These are phyloP conservation scores for Quambalaria eucalypti DNA, from an alignment of 1,284 basidiomycete genomes.

Conservation along the genomic window DNA sequence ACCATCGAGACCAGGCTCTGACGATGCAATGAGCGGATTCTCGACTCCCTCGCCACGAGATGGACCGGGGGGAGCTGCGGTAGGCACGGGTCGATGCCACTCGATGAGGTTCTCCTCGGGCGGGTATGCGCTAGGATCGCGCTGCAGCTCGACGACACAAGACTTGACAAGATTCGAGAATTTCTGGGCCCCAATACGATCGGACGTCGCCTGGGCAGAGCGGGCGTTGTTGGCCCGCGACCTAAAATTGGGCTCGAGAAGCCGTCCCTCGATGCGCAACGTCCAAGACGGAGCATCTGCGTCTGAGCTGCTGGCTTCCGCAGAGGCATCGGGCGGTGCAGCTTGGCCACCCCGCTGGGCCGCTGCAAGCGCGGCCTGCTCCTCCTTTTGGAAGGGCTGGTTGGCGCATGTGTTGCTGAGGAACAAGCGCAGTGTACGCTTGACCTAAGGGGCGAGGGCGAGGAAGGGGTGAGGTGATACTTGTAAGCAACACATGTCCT, in stretches of 20 bases:
- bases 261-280: conserved; percentile 74
- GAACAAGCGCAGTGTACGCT: conserved; percentile 77
- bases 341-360: conserved; percentile 38
- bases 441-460: conserved; percentile 28
- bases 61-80: conserved; percentile 37
- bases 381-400: conserved; percentile 52
- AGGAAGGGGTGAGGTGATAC: background rate
- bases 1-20: conserved; percentile 57
- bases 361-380: conserved; percentile 45
- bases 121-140: conserved; percentile 70
- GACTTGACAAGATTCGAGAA: conserved; percentile 79
- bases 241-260: conserved; percentile 54
- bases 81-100: conserved; percentile 50
- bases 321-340: background rate
- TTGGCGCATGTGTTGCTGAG: conserved; percentile 77
- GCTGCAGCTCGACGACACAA: conserved; percentile 75
- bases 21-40: conserved; percentile 26
- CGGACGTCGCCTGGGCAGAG: conserved; percentile 36
- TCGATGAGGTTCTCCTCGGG: conserved; percentile 39
- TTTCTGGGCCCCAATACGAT: conserved; percentile 51
- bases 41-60: conserved; percentile 10
- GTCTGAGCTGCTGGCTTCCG: conserved; percentile 26
- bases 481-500: background rate
- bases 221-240: conserved; percentile 36
- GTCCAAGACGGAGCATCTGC: conserved; percentile 68